Percentiles rank a stretch among this genome's conserved stretches.
Evolutionary conservation across 176 grass and related monocot genomes (phyloP).

Genomic region (Leersia perrieri): DNA sequence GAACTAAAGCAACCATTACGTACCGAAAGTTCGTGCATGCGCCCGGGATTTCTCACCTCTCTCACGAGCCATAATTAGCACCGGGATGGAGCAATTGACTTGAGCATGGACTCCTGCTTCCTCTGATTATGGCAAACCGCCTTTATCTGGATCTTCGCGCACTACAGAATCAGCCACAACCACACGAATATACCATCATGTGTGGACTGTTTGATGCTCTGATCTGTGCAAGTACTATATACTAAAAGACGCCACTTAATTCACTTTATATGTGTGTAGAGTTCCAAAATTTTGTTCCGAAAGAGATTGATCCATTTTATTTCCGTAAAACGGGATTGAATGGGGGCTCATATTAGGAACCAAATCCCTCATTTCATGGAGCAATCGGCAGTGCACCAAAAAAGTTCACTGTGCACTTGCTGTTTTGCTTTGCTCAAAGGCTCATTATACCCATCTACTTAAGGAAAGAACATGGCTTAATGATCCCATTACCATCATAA

Average conservation of each 20-base stretch:
- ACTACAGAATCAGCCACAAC: not conserved
- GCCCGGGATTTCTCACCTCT: conserved; percentile 26
- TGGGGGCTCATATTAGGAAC: conserved; percentile 27
- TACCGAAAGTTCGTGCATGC: conserved; percentile 18
- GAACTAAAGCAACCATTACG: not conserved
- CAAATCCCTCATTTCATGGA: conserved; percentile 62
- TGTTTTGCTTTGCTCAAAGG: conserved; percentile 12
- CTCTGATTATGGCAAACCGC: not conserved
- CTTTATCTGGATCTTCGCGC: not conserved
- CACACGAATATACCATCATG: not conserved
- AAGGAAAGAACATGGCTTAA: conserved; percentile 53
- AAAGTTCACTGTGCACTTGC: not conserved
- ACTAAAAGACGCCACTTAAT: not conserved
- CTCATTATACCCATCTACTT: not conserved
- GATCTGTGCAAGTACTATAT: not conserved
- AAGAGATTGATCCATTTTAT: conserved; percentile 5
- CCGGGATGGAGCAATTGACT: not conserved
- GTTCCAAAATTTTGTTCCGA: conserved; percentile 1
- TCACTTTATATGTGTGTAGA: not conserved
- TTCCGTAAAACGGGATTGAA: conserved; percentile 55
- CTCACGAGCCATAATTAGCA: not conserved
- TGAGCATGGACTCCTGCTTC: not conserved
- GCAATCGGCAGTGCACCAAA: conserved; percentile 17
- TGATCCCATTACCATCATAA: conserved; percentile 33
- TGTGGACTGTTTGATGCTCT: not conserved